Conservation (phyloP, 1,139 yeast genomes). For the Debaryomyces coudertii region DNA sequence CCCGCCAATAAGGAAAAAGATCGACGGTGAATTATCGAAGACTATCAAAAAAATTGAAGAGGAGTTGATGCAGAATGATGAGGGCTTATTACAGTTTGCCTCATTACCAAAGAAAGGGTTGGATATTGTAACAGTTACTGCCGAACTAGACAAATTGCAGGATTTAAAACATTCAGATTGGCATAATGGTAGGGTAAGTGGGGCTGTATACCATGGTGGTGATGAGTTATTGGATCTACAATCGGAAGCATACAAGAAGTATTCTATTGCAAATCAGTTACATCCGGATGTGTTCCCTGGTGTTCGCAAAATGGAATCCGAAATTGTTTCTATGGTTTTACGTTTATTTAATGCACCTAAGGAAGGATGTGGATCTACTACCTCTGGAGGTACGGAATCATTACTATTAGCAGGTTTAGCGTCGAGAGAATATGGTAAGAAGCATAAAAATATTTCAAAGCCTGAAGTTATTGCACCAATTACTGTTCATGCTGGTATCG, state of each 20-base stretch:
- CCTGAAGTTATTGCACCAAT: slow-evolving; percentile 91
- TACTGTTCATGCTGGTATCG: slow-evolving; percentile 94
- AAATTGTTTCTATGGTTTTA: slow-evolving; percentile 89
- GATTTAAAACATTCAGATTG: slow-evolving; percentile 71
- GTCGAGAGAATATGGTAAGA: slow-evolving; percentile 70
- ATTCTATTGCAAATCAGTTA: slow-evolving; percentile 86
- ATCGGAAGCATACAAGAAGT: slow-evolving; percentile 72
- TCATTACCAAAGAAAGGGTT: slow-evolving; percentile 63
- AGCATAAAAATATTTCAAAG: slow-evolving; percentile 58
- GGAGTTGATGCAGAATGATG: slow-evolving; percentile 56
- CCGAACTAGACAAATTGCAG: slow-evolving; percentile 53
- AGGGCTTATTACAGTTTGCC: slow-evolving; percentile 48
- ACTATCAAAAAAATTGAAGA: slow-evolving; percentile 55
- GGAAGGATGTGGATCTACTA: slow-evolving; percentile 81
- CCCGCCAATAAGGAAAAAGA: slow-evolving; percentile 59
- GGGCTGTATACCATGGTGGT: slow-evolving; percentile 97
- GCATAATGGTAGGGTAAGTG: slow-evolving; percentile 84
- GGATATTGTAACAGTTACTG: slow-evolving; percentile 41
- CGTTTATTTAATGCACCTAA: slow-evolving; percentile 75
- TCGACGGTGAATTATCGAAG: slow-evolving; percentile 59
- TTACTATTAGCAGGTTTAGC: slow-evolving; percentile 81
- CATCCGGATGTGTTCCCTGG: slow-evolving; percentile 99
- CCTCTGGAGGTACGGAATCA: slow-evolving; percentile 98
- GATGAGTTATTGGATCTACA: slow-evolving; percentile 71
- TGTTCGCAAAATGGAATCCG: slow-evolving; percentile 94